phyloP scores from a whole-genome alignment of 345 rosid species.

The Syzygium jambos region DNA sequence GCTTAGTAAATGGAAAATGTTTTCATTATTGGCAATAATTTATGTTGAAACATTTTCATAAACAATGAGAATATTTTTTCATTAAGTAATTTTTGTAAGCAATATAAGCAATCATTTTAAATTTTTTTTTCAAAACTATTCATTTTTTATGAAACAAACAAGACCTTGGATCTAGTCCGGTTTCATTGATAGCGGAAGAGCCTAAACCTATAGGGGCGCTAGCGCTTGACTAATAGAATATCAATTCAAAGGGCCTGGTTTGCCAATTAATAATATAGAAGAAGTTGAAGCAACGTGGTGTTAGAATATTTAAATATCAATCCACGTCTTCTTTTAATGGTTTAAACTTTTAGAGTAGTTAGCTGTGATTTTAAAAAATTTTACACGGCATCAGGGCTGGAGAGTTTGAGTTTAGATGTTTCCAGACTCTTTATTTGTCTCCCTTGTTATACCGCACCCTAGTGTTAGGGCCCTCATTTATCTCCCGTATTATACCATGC shows the following conservation, averaged over 20 bases:
- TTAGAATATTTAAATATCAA: too few species aligned
- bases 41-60: too few species aligned
- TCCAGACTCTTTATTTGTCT: background rate
- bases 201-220: too few species aligned
- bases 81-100: too few species aligned
- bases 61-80: too few species aligned
- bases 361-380: background rate
- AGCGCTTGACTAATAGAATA: background rate
- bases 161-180: too few species aligned
- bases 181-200: too few species aligned
- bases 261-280: background rate
- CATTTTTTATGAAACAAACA: too few species aligned
- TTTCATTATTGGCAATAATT: too few species aligned
- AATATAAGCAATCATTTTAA: background rate
- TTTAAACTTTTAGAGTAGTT: background rate
- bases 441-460: background rate
- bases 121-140: background rate
- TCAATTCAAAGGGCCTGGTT: too few species aligned
- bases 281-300: background rate
- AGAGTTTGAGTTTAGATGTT: background rate
- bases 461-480: background rate
- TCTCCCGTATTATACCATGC: too few species aligned
- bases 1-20: too few species aligned
- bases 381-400: accelerated
- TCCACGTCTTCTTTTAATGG: background rate